phyloP scores from a whole-genome alignment of 768 basidiomycete genomes.

The Rhodosporidiobolus sp. region DNA sequence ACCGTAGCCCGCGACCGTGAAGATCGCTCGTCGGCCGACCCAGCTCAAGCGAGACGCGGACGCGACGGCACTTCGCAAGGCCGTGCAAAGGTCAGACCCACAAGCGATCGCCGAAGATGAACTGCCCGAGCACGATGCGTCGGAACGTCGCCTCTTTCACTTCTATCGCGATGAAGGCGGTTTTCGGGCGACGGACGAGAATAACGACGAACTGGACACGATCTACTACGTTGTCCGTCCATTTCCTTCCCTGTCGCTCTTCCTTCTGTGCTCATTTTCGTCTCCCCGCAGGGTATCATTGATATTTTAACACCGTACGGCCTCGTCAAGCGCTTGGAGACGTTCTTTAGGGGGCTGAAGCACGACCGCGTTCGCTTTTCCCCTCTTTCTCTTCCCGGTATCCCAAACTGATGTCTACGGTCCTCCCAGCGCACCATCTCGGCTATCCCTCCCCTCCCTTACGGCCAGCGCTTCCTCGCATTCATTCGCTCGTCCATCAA shows the following conservation, averaged over 20 bases:
- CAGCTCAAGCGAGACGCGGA: conserved; percentile 62
- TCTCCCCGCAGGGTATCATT: conserved; percentile 64
- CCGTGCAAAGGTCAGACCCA: conserved; percentile 77
- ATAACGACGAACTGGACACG: conserved; percentile 66
- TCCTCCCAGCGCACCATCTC: conserved; percentile 91
- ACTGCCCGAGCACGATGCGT: conserved; percentile 64
- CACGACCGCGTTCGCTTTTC: conserved; percentile 67
- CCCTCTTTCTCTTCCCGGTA: conserved; percentile 2
- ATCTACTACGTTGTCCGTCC: conserved; percentile 44
- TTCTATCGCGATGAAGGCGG: conserved; percentile 99
- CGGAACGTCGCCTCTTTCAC: conserved; percentile 67
- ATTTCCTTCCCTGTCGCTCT: neutral
- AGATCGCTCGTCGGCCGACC: conserved; percentile 62
- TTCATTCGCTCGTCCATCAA: conserved; percentile 85
- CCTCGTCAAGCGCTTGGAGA: conserved; percentile 71
- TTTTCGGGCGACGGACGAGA: conserved; percentile 80
- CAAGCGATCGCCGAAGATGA: conserved; percentile 60
- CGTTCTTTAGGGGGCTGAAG: conserved; percentile 84
- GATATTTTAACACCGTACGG: conserved; percentile 93
- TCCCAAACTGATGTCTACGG: too few species aligned
- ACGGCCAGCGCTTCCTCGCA: conserved; percentile 72
- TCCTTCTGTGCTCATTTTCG: too few species aligned
- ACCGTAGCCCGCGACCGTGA: conserved; percentile 64
- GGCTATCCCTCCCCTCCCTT: conserved; percentile 81
- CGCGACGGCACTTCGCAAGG: conserved; percentile 77